phyloP scores from a whole-genome alignment of 345 rosid genomes.

The Turnera subulata region DNA sequence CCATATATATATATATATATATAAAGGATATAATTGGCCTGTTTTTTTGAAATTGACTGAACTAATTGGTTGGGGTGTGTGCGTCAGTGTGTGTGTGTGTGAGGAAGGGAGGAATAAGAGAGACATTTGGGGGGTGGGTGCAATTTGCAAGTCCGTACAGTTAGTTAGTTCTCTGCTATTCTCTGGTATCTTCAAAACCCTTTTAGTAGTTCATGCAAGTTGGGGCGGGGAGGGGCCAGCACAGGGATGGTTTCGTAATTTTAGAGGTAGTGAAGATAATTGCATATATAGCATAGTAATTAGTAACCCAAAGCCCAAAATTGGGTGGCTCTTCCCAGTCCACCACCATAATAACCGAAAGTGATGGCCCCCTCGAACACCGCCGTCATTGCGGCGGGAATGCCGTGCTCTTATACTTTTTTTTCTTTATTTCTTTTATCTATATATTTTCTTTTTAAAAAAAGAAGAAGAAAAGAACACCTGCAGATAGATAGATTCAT shows the following conservation, averaged over 20 bases:
- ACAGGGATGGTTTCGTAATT: slow-evolving; percentile 38
- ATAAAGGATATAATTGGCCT: neutral
- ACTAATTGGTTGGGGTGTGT: neutral
- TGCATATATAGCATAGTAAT: slow-evolving; percentile 14
- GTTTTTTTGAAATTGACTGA: slow-evolving; percentile 4
- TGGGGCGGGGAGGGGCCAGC: slow-evolving; percentile 14
- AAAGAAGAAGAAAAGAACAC: neutral
- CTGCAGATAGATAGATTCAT: neutral
- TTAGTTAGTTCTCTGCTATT: slow-evolving; percentile 27
- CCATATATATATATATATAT: too few relatives aligned
- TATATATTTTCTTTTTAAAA: neutral
- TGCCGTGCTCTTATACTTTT: slow-evolving; percentile 52
- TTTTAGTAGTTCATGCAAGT: slow-evolving; percentile 29
- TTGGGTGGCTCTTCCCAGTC: neutral
- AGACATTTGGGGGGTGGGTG: slow-evolving; percentile 21
- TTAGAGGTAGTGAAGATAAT: slow-evolving; percentile 8
- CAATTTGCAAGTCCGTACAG: slow-evolving; percentile 44
- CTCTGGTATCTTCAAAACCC: neutral
- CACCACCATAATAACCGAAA: slow-evolving; percentile 4
- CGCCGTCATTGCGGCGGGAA: slow-evolving; percentile 88
- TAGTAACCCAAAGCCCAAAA: too few relatives aligned
- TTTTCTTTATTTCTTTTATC: neutral
- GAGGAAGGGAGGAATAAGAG: neutral
- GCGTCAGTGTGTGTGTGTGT: neutral
- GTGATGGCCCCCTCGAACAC: slow-evolving; percentile 27